Base-by-base conservation (phyloP, 192 early-diverging fungal genomes). In the Mortierella hygrophila region DNA sequence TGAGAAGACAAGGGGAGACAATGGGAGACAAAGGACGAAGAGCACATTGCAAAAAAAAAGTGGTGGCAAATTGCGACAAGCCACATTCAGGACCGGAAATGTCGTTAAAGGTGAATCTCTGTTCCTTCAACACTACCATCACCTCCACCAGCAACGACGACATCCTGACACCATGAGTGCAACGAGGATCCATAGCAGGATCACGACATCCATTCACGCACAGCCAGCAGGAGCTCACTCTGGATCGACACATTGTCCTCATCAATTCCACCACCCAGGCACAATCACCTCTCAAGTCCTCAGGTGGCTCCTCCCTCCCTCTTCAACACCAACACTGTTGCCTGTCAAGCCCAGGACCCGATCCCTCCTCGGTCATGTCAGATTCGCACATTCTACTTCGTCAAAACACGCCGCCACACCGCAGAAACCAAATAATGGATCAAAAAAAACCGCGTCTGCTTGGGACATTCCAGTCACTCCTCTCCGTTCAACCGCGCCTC, bases 61-160 rank as follows among this genome's bases (percentile, higher is more conserved):
- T 80, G 78, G 78, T 74, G 78, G 78, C 78, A 80, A 80, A 41
- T 40, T 37, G 32, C 15, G 47, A 49, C 72, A 81, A 81, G 79
- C 79, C 79, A 81, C 78, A 35, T 32, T 32, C 29, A 65, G 60
- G 29, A 4, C 60, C n/a, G 29, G 60, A 65, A 65, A 65, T 15
- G 29, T 11, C 29, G 71, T 46, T 75, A 29, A 75, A 3, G 35
- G 18, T 29, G 18, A 76, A 23, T 40, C 38, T 60, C 37, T 20
- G 16, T 46, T 11, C 44, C 13, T 13, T 46, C 44, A 13, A 46
- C 44, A 46, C 13, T 46, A 13, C 42, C 42, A 44, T 49, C 47
- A 21, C 69, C 10, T 13, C 44, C 63, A 68, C 70, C 37, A 38
- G 23, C 32, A 35, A 32, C 54, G 42, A n/a, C 18, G 13, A 41